Evolutionary conservation across 75 land plant species (phyloP), one percentile per base, ranked within the genome.

Genomic region (Ceratopteris richardii): DNA sequence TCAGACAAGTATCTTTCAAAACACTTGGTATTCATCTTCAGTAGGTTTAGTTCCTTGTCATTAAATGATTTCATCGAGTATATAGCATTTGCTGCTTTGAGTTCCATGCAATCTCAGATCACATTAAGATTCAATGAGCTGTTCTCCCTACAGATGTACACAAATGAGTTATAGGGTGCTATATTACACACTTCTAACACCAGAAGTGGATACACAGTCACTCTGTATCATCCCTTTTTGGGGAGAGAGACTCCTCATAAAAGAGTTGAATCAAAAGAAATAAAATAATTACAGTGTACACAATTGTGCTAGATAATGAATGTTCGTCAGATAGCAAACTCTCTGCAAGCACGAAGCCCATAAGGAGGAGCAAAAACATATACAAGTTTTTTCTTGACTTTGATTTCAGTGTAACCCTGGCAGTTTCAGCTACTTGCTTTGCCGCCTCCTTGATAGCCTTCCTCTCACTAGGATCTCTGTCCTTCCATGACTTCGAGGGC

Each of bases 281-380:
- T 25, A 80, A 64, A 22, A 83, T 52, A 31, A 94, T 63, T n/a
- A 70, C 52, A 22, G 63, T 74, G 42, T 81, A 73, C 37, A 76
- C 64, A 18, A 63, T 88, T 27, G 83, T 53, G 50, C 82, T 83
- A 23, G 73, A 60, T 91, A 81, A 79, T 54, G 84, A 85, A 20
- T 36, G 55, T 25, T 65, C 59, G 3, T 68, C 59, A 22, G 67
- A 68, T 11, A 62, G 43, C 56, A 77, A 42, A n/a, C 68, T 60
- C 21, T 83, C 81, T 28, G 50, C 56, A 26, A 94, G 65, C 39
- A 69, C 66, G 23, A 76, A 25, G 9, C 53, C 74, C 43, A 87
- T 47, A 66, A 92, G 39, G 29, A 68, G 54, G 44, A 84, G 75
- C 22, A 92, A 65, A 5, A 56, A 64, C 19, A 79, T 75, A 74